A percentile compares a stretch with the other conserved stretches of the same genome.
phyloP scores from a whole-genome alignment of 305 asterid species.

The Nicotiana rustica region DNA sequence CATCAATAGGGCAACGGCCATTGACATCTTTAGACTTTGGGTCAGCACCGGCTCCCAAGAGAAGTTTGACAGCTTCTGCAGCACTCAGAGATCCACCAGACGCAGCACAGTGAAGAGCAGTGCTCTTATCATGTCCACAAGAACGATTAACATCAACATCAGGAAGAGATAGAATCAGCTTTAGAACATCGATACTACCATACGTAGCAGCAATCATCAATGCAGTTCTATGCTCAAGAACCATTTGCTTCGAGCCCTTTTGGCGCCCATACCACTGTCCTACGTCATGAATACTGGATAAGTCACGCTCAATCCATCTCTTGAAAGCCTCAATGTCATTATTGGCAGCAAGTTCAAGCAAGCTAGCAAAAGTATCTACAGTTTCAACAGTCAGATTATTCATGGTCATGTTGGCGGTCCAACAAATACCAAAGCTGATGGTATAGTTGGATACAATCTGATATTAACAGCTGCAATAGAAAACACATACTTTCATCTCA shows the following conservation, averaged over 20 bases:
- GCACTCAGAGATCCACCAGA: slow-evolving; percentile 45
- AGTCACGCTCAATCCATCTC: slow-evolving; percentile 30
- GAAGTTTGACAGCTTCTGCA: slow-evolving; percentile 42
- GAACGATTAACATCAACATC: slow-evolving; percentile 51
- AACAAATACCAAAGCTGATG: neutral
- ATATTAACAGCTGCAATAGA: slow-evolving; percentile 3
- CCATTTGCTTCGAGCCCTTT: slow-evolving; percentile 51
- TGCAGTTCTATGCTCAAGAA: slow-evolving; percentile 50
- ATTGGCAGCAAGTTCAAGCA: slow-evolving; percentile 43
- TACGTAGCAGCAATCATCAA: slow-evolving; percentile 51
- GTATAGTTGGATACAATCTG: slow-evolving; percentile 1
- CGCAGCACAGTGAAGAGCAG: slow-evolving; percentile 55
- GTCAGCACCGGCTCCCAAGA: slow-evolving; percentile 49
- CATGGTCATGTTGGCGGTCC: slow-evolving; percentile 29
- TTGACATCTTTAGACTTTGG: slow-evolving; percentile 43
- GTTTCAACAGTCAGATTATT: slow-evolving; percentile 32
- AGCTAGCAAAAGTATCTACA: slow-evolving; percentile 33
- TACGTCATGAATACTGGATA: slow-evolving; percentile 32
- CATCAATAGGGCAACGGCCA: slow-evolving; percentile 47
- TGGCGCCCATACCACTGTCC: slow-evolving; percentile 35
- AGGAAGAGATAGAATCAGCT: slow-evolving; percentile 43
- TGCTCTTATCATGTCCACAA: slow-evolving; percentile 48
- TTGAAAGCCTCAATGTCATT: slow-evolving; percentile 34
- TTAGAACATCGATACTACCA: slow-evolving; percentile 49
- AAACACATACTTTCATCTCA: slow-evolving; percentile 8